Percentiles rank a stretch among this genome's conserved stretches.
phyloP scores from a whole-genome alignment of 1,139 yeast species.

The Sugiyamaella castrensis region DNA sequence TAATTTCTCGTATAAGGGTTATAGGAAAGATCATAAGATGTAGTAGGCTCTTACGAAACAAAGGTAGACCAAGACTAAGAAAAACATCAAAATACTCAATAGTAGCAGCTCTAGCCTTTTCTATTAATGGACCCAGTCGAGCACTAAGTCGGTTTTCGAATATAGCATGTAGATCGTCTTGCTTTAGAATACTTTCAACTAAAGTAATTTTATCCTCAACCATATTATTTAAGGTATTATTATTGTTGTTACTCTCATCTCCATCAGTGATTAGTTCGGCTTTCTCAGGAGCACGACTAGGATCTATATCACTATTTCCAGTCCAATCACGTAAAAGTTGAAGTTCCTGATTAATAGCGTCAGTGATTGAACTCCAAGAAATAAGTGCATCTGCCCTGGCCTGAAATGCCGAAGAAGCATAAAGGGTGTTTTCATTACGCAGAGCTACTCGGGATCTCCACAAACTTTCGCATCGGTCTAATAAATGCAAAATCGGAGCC shows the following conservation, averaged over 20 bases:
- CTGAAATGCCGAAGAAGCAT: conserved; percentile 62
- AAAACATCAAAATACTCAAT: conserved; percentile 61
- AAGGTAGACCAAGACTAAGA: conserved; percentile 70
- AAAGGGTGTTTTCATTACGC: conserved; percentile 72
- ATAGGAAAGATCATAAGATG: conserved; percentile 75
- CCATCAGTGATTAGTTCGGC: conserved; percentile 6
- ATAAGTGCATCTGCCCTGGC: conserved; percentile 70
- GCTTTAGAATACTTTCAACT: conserved; percentile 84
- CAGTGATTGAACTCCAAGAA: conserved; percentile 80
- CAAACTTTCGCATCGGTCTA: conserved; percentile 66
- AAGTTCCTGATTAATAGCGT: conserved; percentile 61
- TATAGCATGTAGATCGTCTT: conserved; percentile 72
- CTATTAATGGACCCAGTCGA: conserved; percentile 68
- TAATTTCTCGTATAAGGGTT: conserved; percentile 75
- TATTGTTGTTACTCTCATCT: conserved; percentile 20
- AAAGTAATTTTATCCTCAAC: conserved; percentile 44
- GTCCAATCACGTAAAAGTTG: conserved; percentile 63
- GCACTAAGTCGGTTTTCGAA: conserved; percentile 55
- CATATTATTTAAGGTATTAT: conserved; percentile 11
- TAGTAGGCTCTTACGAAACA: conserved; percentile 64
- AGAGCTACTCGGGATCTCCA: conserved; percentile 82
- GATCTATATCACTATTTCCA: conserved; percentile 75
- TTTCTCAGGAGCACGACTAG: conserved; percentile 39
- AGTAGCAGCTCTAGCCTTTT: conserved; percentile 73
- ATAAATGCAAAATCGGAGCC: conserved; percentile 52